Base-by-base conservation (phyloP, 495 filamentous ascomycete genomes). In the Immersiella caudata region DNA sequence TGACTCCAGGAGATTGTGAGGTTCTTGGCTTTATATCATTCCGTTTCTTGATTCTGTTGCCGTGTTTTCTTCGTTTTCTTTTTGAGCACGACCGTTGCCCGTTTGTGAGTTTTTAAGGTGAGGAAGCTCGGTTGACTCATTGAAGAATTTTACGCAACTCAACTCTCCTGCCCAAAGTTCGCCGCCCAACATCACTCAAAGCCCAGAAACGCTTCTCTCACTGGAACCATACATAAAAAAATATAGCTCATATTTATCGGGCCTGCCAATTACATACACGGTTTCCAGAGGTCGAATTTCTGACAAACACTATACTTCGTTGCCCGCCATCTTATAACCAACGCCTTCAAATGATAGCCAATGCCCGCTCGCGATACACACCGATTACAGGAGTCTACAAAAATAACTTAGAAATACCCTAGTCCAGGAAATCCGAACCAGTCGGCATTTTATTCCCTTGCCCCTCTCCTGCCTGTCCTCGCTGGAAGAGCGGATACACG, bases 401-500 rank as follows among this genome's bases (percentile, higher is more conserved):
- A 46, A 12, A 12, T 46, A 14, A 46, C 40, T 46, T 46, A 46
- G 11, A 46, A 36, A 40, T 35, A 27, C 26, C n/a, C n/a, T n/a
- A 33, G 29, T 36, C 24, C 58, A 12, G 3, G 8, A 8, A 56
- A 56, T 22, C 25, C 40, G 52, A 24, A 56, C 58, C 58, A 60
- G 24, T 18, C 58, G 12, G 29, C 29, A 60, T 16, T 27, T 22
- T 11, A 35, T 16, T 29, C 58, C 58, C 51, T 62, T 27, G 25
- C 66, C 20, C 59, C 36, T n/a, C 22, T 62, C 61, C 65, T 68
- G 49, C 69, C 74, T 22, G 55, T 49, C 62, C 71, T 58, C 54
- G 76, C 75, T 40, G 76, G 73, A 54, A 79, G 65, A 58, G 68
- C 58, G n/a, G 68, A 67, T 2, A 80, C 61, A 52, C 70, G 68